A percentile compares a stretch with the other conserved stretches of the same genome.
Evolutionary conservation across 2,329 filamentous ascomycete genomes (phyloP).

Genomic region (Epichloe amarillans): DNA sequence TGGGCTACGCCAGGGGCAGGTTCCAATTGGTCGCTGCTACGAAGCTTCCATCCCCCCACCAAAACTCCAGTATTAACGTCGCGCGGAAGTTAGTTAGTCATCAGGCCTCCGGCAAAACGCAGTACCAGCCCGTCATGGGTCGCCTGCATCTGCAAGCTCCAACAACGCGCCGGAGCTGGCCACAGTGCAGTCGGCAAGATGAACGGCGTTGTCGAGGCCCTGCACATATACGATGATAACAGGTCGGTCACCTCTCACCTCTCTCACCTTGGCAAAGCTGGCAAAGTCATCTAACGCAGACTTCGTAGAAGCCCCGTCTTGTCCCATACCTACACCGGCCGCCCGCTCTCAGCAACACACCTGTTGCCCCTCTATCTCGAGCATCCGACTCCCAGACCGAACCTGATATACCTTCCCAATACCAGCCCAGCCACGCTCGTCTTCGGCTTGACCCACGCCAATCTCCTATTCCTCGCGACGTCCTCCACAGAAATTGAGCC

Average conservation of each 20-base stretch:
- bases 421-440: slow-evolving; percentile 76
- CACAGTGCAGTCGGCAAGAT: slow-evolving; percentile 35
- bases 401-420: slow-evolving; percentile 71
- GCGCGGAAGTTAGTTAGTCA: no score
- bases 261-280: neutral
- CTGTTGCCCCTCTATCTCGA: slow-evolving; percentile 80
- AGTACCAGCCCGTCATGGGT: no score
- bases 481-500: slow-evolving; percentile 81
- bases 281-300: slow-evolving; percentile 12
- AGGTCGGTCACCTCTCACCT: slow-evolving; percentile 44
- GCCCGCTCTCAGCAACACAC: slow-evolving; percentile 61
- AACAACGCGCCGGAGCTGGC: neutral
- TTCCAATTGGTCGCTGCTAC: no score
- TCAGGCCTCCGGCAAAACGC: no score
- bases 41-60: neutral
- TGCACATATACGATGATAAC: slow-evolving; percentile 95
- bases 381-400: slow-evolving; percentile 68
- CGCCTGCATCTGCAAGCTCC: neutral
- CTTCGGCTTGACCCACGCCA: slow-evolving; percentile 78
- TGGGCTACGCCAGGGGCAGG: no score
- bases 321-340: slow-evolving; percentile 75
- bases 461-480: slow-evolving; percentile 74
- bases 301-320: slow-evolving; percentile 60
- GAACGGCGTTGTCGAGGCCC: slow-evolving; percentile 81
- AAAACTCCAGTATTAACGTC: neutral